Base-by-base conservation (phyloP, 306 rosid genomes). In the Myrica gale region DNA sequence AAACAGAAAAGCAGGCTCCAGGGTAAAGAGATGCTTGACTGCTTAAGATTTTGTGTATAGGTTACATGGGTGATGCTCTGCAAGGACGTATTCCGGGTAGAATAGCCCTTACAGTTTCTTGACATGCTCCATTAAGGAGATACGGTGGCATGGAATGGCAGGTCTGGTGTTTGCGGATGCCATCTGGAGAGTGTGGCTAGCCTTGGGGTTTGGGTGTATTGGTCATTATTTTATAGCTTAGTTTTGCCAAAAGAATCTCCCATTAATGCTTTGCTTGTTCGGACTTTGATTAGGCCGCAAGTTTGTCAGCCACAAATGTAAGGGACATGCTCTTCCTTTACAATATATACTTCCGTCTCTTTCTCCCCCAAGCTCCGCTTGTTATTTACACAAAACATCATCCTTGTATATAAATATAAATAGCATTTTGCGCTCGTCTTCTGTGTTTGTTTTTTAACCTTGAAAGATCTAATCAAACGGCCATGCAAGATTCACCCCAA, bases 361-460 rank as follows among this genome's bases (percentile, higher is more conserved):
- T 7, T 15, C n/a, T 46, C 7, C 46, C 69, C 42, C 0, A 63
- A 7, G 37, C 19, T 32, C 1, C 9, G 56, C n/a, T 37, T 51
- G 47, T 67, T 79, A 47, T 85, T 74, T 63, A 79, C 84, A 72
- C 67, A 62, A 73, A 75, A 47, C 76, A 66, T 71, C 41, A 74
- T 74, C 79, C 46, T 70, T 90, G 93, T 88, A 88, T 66, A 90
- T 86, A 88, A 83, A 83, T 72, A 76, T 19, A n/a, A 79, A 75
- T 79, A 44, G 74, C 83, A 61, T 48, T 76, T 58, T 61, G 54
- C 75, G 80, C 81, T 71, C 78, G 74, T 81, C 78, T 79, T 76
- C 1, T 80, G 78, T 81, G 82, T 71, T 66, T 72, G 73, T 55
- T 56, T 60, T 5, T 23, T 12, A 9, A 1, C 13, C 41, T 60